Conservation (phyloP, 176 grass and related monocot genomes). For the Triticum urartu region DNA sequence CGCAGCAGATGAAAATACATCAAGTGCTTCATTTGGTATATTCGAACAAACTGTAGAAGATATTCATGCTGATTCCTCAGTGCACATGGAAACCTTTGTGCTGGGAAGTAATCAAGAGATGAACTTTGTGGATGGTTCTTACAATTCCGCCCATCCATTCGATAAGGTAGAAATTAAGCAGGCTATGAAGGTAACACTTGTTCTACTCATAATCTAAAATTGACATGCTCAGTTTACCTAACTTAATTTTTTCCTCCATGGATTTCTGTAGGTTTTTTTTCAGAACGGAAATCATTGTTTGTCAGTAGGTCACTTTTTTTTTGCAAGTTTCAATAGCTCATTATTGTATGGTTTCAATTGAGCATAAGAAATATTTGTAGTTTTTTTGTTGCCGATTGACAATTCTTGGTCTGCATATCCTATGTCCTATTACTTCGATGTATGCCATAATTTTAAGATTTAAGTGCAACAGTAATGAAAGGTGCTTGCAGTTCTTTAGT, state of each 20-base stretch:
- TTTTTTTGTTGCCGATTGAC: background rate
- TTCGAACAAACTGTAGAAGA: slow-evolving; percentile 24
- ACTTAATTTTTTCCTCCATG: background rate
- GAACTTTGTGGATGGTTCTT: slow-evolving; percentile 25
- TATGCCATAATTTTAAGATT: slow-evolving; percentile 4
- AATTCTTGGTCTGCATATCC: slow-evolving; percentile 1
- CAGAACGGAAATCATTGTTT: background rate
- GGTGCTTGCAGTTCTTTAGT: background rate
- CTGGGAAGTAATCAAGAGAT: slow-evolving; percentile 37
- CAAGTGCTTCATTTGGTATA: slow-evolving; percentile 25
- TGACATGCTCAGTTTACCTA: background rate
- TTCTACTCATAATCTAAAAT: background rate
- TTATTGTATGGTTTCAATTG: background rate
- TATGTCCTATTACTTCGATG: slow-evolving; percentile 8
- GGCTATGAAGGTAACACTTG: background rate
- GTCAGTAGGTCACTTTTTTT: background rate
- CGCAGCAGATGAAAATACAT: slow-evolving; percentile 19
- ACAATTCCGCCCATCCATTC: background rate
- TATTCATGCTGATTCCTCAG: slow-evolving; percentile 16
- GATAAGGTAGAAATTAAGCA: background rate
- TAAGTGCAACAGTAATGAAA: background rate
- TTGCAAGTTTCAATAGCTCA: no score
- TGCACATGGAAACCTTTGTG: background rate
- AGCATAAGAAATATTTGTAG: background rate
- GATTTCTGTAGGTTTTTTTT: background rate